Evolutionary conservation across 345 rosid species (phyloP).

Genomic region (Aquilaria yunnanensis): DNA sequence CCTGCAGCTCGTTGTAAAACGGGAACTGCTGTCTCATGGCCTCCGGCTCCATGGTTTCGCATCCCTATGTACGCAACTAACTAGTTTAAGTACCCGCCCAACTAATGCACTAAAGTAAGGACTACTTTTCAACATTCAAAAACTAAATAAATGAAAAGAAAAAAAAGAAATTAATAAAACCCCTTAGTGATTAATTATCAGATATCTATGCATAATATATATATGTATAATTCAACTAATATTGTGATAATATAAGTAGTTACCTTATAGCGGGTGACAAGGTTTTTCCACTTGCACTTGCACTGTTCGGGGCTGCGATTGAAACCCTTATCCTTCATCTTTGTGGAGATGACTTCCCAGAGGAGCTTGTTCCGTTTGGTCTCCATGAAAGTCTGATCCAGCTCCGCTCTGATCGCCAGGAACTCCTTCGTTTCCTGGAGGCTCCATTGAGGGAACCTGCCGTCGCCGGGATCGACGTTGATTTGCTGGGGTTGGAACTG

Average conservation of each 20-base stretch:
- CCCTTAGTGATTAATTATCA: too few relatives aligned
- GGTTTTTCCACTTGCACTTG: conserved; percentile 99
- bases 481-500: conserved; percentile 35
- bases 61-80: conserved; percentile 43
- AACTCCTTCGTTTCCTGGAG: conserved; percentile 83
- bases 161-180: not conserved
- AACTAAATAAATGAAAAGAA: not conserved
- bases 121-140: conserved; percentile 8
- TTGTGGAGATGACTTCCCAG: conserved; percentile 76
- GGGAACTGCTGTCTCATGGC: conserved; percentile 77
- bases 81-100: not conserved
- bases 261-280: conserved; percentile 95
- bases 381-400: conserved; percentile 90
- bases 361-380: conserved; percentile 87
- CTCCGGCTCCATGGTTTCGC: conserved; percentile 77
- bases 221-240: too few relatives aligned
- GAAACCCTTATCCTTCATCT: conserved; percentile 76
- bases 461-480: conserved; percentile 52
- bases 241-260: not conserved
- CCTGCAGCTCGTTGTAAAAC: conserved; percentile 67
- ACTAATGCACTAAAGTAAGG: conserved; percentile 13
- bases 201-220: too few relatives aligned
- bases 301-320: conserved; percentile 97
- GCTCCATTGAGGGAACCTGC: conserved; percentile 98
- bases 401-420: conserved; percentile 66